Evolutionary conservation across 192 early-diverging fungal species (phyloP).

Genomic region (Backusella liffmaniae): DNA sequence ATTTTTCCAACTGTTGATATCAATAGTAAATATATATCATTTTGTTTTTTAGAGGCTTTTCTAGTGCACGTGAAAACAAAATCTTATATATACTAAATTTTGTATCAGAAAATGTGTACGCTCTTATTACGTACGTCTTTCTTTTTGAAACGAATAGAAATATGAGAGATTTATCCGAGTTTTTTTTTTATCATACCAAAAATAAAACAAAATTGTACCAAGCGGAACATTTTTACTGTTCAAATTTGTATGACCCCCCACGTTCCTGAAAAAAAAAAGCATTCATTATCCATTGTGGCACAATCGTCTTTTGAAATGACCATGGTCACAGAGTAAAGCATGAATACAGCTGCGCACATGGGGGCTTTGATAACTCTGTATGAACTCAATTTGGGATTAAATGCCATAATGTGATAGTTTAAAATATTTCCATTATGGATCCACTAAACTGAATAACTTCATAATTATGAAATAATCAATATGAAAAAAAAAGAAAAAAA

Average conservation of each 20-base stretch:
- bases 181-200: not conserved
- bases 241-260: not conserved
- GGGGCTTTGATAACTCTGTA: not conserved
- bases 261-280: not conserved
- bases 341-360: not conserved
- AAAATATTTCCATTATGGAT: not conserved
- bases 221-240: conserved; percentile 1
- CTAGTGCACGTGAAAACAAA: not conserved
- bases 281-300: conserved; percentile 4
- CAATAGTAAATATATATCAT: not conserved
- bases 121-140: not conserved
- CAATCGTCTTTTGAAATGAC: not conserved
- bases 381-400: not conserved
- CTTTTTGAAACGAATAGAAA: conserved; percentile 3
- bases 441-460: not conserved
- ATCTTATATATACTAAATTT: not conserved
- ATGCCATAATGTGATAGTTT: not conserved
- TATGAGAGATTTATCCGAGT: not conserved
- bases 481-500: not conserved
- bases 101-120: not conserved
- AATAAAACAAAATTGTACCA: not conserved
- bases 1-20: not conserved
- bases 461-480: not conserved
- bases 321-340: not conserved
- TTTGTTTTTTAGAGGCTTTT: not conserved